Conservation (phyloP, 352 stramenopile genomes). For the Phytophthora sp. region DNA sequence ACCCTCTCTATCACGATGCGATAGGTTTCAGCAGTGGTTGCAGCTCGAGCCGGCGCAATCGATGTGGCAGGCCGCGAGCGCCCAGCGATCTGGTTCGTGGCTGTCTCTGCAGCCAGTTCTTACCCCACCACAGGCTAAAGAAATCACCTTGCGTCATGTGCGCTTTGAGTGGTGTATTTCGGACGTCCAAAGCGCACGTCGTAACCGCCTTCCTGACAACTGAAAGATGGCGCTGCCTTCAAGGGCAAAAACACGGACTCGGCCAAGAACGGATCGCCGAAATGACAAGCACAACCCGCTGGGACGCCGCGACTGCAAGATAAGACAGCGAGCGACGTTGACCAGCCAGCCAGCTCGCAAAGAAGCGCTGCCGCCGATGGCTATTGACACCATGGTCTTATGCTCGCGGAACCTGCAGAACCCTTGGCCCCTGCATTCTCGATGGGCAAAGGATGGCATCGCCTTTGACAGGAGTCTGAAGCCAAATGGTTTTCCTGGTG, state of each 20-base stretch:
- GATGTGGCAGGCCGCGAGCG: no score
- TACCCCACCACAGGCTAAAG: background rate
- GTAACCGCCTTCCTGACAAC: background rate
- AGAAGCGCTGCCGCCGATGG: background rate
- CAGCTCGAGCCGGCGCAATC: no score
- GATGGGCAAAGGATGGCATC: background rate
- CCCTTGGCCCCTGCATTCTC: background rate
- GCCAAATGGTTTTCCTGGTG: constrained; percentile 8
- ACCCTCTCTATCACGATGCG: no score
- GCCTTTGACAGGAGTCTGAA: background rate
- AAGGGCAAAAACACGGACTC: constrained; percentile 3
- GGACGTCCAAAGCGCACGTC: background rate
- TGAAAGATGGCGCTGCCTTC: background rate
- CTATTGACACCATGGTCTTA: background rate
- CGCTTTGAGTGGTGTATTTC: background rate
- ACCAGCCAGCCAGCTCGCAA: background rate
- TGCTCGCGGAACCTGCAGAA: constrained; percentile 2
- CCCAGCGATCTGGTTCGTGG: background rate
- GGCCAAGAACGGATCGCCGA: background rate
- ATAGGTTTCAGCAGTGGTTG: no score
- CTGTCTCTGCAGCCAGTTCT: constrained; percentile 7
- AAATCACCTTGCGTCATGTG: constrained; percentile 4
- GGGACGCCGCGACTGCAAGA: background rate
- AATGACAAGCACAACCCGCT: background rate
- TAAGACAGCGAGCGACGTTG: background rate